Conservation (phyloP, 805 yeast genomes). For the Cyberlindnera maclurae region DNA sequence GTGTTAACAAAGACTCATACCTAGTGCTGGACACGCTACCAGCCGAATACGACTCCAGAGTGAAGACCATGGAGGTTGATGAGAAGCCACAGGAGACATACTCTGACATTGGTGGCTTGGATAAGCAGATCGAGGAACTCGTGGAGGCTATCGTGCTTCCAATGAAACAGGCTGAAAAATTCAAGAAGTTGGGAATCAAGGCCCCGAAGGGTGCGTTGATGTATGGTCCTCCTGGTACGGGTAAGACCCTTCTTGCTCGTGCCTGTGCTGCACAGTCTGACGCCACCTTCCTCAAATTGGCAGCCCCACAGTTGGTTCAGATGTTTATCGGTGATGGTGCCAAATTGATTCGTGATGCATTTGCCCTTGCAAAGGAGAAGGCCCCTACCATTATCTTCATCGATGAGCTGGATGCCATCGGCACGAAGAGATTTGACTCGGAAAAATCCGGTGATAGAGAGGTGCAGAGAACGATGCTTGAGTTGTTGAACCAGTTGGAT, state of each 20-base stretch:
- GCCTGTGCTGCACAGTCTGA: slow-evolving; percentile 99
- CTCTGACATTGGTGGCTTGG: slow-evolving; percentile 96
- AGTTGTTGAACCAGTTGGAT: slow-evolving; percentile 91
- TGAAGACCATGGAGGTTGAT: slow-evolving; percentile 98
- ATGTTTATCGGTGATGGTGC: slow-evolving; percentile 99
- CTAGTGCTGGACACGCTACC: slow-evolving; percentile 90
- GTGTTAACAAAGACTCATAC: slow-evolving; percentile 96
- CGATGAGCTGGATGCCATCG: slow-evolving; percentile 98
- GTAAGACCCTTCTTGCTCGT: slow-evolving; percentile 92
- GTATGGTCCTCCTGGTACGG: slow-evolving; percentile 99
- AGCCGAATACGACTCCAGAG: slow-evolving; percentile 95
- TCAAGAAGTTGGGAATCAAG: slow-evolving; percentile 87
- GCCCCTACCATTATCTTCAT: slow-evolving; percentile 97
- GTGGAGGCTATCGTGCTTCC: slow-evolving; percentile 98
- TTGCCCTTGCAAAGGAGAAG: slow-evolving; percentile 94
- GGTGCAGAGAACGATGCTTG: slow-evolving; percentile 99
- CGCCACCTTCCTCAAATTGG: slow-evolving; percentile 92
- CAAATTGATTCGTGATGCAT: slow-evolving; percentile 93
- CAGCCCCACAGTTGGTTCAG: slow-evolving; percentile 97
- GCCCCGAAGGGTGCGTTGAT: slow-evolving; percentile 98
- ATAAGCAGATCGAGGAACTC: slow-evolving; percentile 95
- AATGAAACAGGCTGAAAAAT: slow-evolving; percentile 96
- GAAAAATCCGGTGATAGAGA: slow-evolving; percentile 97
- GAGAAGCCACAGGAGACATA: slow-evolving; percentile 97
- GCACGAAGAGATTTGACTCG: slow-evolving; percentile 95